Base-by-base conservation (phyloP, 257 asterid species). In the Eucommia ulmoides region DNA sequence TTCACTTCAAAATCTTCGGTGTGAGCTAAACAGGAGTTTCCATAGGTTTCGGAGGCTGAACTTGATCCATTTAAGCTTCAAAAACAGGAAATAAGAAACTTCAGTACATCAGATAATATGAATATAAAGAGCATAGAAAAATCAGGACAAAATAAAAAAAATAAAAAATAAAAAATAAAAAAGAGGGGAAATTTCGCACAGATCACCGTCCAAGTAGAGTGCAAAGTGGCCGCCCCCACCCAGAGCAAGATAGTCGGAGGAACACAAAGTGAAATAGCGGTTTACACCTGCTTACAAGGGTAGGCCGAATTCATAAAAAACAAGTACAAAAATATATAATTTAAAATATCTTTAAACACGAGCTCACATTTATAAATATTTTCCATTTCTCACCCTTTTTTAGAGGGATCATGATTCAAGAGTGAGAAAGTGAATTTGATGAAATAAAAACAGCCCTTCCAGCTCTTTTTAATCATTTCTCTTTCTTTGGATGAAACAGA, bases 191-290 rank as follows among this genome's bases (percentile, higher is more conserved):
- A 51, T 56, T 38, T 49, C 97, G 76, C 78, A 89, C 97, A 85
- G 74, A 59, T 85, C 97, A 17, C 73, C 78, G 33, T 84, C 96
- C 80, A 89, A 78, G 66, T 80, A 89, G 22, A 84, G 87, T 8
- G 94, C 96, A 74, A 89, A 89, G 73, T 85, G 94, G 54, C 74
- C 57, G 29, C 97, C 97, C 22, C 97, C 97, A 12, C 97, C 97
- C 80, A 84, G 65, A 69, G 97, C 97, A 67, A 89, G 58, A 74
- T 88, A 75, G 38, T 81, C 81, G 7, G 64, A 59, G 21, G 81
- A 65, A 80, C 97, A 88, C 78, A 84, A 54, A 45, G 94, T 79
- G 70, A 69, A 88, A 65, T 88, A 84, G 41, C 84, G 93, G 63
- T 88, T 88, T 50, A 70, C 51, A 53, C 97, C 95, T 88, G 79